Conservation (phyloP, 2,329 filamentous ascomycete species). For the Botryotinia convoluta region DNA sequence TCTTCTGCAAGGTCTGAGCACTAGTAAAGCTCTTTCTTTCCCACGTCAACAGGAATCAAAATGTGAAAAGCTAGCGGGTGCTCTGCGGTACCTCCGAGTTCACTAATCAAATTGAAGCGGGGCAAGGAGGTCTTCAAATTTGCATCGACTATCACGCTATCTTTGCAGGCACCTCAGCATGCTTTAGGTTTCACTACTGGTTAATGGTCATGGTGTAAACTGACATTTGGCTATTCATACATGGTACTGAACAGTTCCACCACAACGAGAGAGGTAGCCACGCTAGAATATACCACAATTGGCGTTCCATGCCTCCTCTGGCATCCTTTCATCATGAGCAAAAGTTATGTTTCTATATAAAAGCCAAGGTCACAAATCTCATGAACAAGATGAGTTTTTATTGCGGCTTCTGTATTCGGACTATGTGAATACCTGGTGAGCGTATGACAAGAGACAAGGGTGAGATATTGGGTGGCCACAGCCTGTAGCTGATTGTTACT, state of each 20-base stretch:
- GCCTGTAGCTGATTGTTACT: neutral
- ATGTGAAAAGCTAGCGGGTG: neutral
- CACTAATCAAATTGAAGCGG: neutral
- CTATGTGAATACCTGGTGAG: neutral
- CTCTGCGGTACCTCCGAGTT: neutral
- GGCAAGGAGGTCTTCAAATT: conserved; percentile 2
- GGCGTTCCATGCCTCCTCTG: no score
- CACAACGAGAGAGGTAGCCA: neutral
- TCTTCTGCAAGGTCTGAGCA: neutral
- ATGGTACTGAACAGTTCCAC: neutral
- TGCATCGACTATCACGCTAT: neutral
- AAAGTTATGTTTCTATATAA: neutral
- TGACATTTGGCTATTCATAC: neutral
- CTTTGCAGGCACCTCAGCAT: neutral
- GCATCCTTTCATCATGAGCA: no score
- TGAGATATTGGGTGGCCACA: neutral
- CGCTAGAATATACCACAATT: no score
- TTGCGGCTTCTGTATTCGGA: neutral
- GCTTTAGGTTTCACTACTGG: neutral
- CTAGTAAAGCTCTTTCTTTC: neutral
- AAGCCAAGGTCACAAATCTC: neutral
- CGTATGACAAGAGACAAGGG: neutral
- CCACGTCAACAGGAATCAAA: neutral
- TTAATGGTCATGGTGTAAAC: neutral
- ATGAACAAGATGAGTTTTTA: neutral